A percentile compares a stretch with the other conserved stretches of the same genome.
phyloP scores from a whole-genome alignment of 176 grass and related monocot genomes.

The Musa schizocarpa region DNA sequence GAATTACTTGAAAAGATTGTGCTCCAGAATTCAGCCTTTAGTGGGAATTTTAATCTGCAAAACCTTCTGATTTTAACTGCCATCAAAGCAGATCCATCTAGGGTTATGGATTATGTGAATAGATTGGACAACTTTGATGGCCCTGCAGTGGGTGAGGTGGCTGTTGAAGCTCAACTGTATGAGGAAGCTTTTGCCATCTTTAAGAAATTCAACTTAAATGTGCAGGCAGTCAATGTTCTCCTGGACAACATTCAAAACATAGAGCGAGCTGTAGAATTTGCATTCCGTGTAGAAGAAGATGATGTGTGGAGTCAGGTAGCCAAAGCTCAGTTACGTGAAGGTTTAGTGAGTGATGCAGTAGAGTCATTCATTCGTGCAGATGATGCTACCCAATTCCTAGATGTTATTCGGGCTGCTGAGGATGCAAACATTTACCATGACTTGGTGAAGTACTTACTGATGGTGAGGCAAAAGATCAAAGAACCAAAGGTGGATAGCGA shows the following conservation, averaged over 20 bases:
- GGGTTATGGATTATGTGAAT: conserved; percentile 96
- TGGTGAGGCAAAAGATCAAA: conserved; percentile 81
- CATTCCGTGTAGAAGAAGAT: conserved; percentile 90
- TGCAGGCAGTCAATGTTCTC: conserved; percentile 85
- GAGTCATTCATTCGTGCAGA: conserved; percentile 97
- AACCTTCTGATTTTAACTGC: conserved; percentile 93
- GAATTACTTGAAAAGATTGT: conserved; percentile 99
- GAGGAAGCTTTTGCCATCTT: conserved; percentile 99
- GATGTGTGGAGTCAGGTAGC: conserved; percentile 97
- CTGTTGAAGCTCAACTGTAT: conserved; percentile 79
- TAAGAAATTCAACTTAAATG: conserved; percentile 98
- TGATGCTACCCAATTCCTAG: conserved; percentile 78
- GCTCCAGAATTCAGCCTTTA: conserved; percentile 96
- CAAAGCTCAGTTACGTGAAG: conserved; percentile 85
- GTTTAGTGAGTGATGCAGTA: conserved; percentile 86
- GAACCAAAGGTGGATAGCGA: conserved; percentile 79
- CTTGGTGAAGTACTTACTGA: conserved; percentile 71
- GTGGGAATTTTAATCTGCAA: conserved; percentile 94
- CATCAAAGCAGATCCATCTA: conserved; percentile 86
- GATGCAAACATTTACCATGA: conserved; percentile 70
- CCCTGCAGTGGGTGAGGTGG: conserved; percentile 91
- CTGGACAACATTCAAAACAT: conserved; percentile 86
- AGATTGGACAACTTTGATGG: conserved; percentile 98
- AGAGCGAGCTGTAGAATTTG: conserved; percentile 92
- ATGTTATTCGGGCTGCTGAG: conserved; percentile 78